Evolutionary conservation across 352 stramenopile genomes (phyloP).

Genomic region (Phytophthora pini): DNA sequence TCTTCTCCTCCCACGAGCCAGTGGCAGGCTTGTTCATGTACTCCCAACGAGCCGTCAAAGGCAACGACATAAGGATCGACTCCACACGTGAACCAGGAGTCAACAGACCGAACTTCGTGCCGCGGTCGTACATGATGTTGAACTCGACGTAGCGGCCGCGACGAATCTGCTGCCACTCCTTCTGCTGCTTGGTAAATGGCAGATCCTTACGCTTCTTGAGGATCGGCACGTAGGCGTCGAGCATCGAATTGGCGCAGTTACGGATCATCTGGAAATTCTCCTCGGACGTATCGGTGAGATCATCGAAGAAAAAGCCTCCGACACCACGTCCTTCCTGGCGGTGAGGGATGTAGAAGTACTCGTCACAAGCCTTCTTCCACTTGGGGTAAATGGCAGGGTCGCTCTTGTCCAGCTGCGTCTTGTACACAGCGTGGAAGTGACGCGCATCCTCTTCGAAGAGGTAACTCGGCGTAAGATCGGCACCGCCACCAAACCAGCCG

Average conservation of each 20-base stretch:
- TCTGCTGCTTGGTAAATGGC: conserved; percentile 95
- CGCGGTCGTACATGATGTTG: conserved; percentile 99
- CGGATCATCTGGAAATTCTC: conserved; percentile 85
- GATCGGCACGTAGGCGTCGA: conserved; percentile 96
- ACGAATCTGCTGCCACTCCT: conserved; percentile 98
- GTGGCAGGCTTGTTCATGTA: conserved; percentile 93
- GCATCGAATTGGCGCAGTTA: conserved; percentile 81
- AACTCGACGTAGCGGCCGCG: conserved; percentile 98
- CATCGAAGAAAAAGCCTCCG: conserved; percentile 99
- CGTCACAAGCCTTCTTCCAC: conserved; percentile 98
- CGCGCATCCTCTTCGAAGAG: conserved; percentile 96
- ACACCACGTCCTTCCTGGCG: conserved; percentile 95
- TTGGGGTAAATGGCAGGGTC: conserved; percentile 93
- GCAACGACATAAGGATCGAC: conserved; percentile 99
- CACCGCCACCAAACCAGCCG: conserved; percentile 96
- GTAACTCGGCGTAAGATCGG: conserved; percentile 98
- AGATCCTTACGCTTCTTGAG: conserved; percentile 96
- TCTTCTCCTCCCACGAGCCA: conserved; percentile 93
- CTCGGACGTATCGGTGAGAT: conserved; percentile 95
- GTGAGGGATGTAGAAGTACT: conserved; percentile 98
- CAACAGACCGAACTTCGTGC: conserved; percentile 98
- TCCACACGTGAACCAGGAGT: conserved; percentile 97
- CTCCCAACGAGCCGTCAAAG: conserved; percentile 96
- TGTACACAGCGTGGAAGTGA: conserved; percentile 99
- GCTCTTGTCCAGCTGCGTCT: conserved; percentile 92